Conservation (phyloP, 2,329 filamentous ascomycete genomes). For the Calonectria pseudoreteaudii region DNA sequence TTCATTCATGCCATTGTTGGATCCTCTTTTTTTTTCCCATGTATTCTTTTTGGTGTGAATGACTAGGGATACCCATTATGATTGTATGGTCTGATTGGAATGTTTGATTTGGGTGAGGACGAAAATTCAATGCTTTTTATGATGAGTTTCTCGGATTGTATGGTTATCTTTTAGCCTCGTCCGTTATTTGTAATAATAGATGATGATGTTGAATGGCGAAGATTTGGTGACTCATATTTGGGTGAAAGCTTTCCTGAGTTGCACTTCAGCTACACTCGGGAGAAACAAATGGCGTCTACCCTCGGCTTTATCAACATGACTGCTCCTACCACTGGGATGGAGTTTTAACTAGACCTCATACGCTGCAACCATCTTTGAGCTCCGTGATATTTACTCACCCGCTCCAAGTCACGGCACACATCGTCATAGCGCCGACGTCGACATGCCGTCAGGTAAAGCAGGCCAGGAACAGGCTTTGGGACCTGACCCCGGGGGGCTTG, state of each 20-base stretch:
- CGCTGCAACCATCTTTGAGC: not conserved
- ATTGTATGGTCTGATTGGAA: not conserved
- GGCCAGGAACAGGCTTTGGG: not conserved
- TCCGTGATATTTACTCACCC: not conserved
- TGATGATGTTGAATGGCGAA: not conserved
- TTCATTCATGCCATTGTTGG: not conserved
- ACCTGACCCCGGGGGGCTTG: not conserved
- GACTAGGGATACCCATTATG: not conserved
- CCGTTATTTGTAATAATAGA: not conserved
- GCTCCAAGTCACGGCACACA: not conserved
- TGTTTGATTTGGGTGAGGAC: not conserved
- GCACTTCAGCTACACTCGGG: not conserved
- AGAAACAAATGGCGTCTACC: too few relatives aligned
- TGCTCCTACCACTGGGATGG: too few relatives aligned
- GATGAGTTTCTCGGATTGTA: too few relatives aligned
- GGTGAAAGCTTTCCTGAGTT: not conserved
- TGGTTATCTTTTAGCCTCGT: not conserved
- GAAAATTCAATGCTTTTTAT: too few relatives aligned
- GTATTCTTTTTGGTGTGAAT: not conserved
- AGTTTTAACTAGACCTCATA: too few relatives aligned
- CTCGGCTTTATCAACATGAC: too few relatives aligned
- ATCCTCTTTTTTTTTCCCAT: not conserved
- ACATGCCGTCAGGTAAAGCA: not conserved
- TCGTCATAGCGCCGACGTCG: not conserved
- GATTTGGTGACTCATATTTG: too few relatives aligned